Conservation (phyloP, 2,329 filamentous ascomycete species). For the Cercospora citrullina region DNA sequence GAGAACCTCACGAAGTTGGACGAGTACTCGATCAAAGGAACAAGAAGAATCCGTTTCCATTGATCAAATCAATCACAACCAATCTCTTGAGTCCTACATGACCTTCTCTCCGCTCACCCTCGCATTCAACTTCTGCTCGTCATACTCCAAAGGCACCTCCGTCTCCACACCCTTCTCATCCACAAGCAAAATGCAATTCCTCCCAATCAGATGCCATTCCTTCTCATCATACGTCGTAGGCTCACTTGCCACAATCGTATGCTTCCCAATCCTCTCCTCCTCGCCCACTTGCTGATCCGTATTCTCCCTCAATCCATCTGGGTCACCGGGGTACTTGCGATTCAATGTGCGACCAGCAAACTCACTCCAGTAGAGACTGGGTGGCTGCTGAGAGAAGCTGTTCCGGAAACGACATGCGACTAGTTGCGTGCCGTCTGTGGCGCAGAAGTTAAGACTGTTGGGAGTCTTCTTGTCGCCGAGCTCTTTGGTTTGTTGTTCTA, state of each 20-base stretch:
- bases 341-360: conserved; percentile 56
- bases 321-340: conserved; percentile 52
- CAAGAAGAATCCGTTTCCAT: background rate
- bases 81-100: background rate
- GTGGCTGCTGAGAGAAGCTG: conserved; percentile 52
- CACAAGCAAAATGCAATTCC: conserved; percentile 39
- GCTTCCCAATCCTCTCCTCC: conserved; percentile 46
- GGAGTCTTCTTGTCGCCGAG: conserved; percentile 45
- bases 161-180: conserved; percentile 36
- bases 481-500: conserved; percentile 41
- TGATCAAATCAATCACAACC: background rate
- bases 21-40: background rate
- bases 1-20: background rate
- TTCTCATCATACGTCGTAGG: conserved; percentile 54
- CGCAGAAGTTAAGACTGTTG: conserved; percentile 54
- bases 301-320: conserved; percentile 44
- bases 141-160: conserved; percentile 41
- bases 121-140: conserved; percentile 42
- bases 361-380: conserved; percentile 48
- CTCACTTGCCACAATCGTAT: conserved; percentile 56
- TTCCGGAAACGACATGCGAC: conserved; percentile 56
- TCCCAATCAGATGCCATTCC: conserved; percentile 53
- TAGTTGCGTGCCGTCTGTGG: conserved; percentile 52
- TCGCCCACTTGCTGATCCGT: conserved; percentile 35
- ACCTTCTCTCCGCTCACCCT: conserved; percentile 11